A percentile compares a stretch with the other conserved stretches of the same genome.
phyloP scores from a whole-genome alignment of 306 rosid species.

The Vigna unguiculata region DNA sequence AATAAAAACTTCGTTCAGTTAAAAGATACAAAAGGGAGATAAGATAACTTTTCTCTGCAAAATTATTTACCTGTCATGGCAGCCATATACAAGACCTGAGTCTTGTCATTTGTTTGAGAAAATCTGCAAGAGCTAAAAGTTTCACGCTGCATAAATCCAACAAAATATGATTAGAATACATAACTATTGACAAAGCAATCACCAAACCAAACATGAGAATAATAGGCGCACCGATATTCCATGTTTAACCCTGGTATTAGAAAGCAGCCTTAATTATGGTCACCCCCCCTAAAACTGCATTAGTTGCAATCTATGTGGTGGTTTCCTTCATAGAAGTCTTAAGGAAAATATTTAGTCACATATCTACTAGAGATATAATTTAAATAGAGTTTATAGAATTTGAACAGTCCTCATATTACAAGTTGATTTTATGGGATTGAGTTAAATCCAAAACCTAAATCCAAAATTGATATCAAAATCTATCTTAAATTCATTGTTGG shows the following conservation, averaged over 20 bases:
- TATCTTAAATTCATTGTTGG: no score
- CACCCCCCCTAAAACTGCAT: not conserved
- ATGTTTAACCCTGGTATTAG: conserved; percentile 4
- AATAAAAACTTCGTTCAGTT: conserved; percentile 41
- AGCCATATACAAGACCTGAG: conserved; percentile 68
- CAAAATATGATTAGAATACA: conserved; percentile 41
- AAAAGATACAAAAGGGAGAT: conserved; percentile 28
- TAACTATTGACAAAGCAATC: conserved; percentile 15
- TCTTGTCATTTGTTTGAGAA: conserved; percentile 59
- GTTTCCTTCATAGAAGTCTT: no score
- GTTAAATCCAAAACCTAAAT: no score
- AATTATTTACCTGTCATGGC: conserved; percentile 61
- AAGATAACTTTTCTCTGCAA: conserved; percentile 33
- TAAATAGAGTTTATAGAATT: no score
- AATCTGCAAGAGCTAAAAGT: conserved; percentile 77
- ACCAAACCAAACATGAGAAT: conserved; percentile 19
- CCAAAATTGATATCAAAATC: no score
- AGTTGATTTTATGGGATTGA: no score
- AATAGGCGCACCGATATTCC: conserved; percentile 25
- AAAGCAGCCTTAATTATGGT: not conserved
- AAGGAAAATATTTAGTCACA: no score
- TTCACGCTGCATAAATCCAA: conserved; percentile 70
- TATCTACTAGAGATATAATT: no score
- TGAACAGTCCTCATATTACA: no score
- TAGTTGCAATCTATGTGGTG: no score